Base-by-base conservation (phyloP, 805 yeast genomes). In the Candida takata region DNA sequence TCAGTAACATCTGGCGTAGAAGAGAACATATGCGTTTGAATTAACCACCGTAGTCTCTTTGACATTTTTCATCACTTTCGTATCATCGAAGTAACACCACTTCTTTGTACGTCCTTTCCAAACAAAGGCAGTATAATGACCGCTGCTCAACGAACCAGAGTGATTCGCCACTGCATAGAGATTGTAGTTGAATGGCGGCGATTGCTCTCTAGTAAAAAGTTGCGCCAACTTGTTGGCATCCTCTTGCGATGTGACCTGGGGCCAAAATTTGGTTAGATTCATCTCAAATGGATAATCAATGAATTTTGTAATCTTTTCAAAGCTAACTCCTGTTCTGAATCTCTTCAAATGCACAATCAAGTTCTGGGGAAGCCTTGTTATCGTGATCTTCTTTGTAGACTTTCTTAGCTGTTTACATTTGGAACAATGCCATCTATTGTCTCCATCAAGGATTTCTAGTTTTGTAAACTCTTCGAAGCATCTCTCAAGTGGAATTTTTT, bases 51-150 rank as follows among this genome's bases (percentile, higher is more conserved):
- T 71, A 25, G 56, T 62, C 8, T 61, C 54, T 14, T 67, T 62
- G 38, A 75, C 71, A 28, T 71, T 67, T 35, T 64, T 70, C 19
- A 72, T 64, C n/a, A 81, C 79, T 37, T 69, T 72, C 0, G 84
- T 70, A 56, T 87, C 96, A 57, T 87, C 95, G 57, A 79, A 87
- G 42, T 77, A 74, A 49, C 84, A 77, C 95, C 95, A 87, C 2
- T 34, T 42, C 37, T 64, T 62, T 27, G 52, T 58, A 15, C 56
- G 54, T 18, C 77, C 77, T 49, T 84, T 84, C 52, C 76, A 63
- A 5, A 84, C 90, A 52, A 67, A 84, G 1, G 95, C 64, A 0
- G 96, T 88, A 58, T 88, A 88, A 58, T 88, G 97, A 0, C 97
- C 97, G 8, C 88, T 83, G 28, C 78, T 72, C 26, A 88, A 65